Base-by-base conservation (phyloP, 169 alveolate species). In the Plasmodium chabaudi region DNA sequence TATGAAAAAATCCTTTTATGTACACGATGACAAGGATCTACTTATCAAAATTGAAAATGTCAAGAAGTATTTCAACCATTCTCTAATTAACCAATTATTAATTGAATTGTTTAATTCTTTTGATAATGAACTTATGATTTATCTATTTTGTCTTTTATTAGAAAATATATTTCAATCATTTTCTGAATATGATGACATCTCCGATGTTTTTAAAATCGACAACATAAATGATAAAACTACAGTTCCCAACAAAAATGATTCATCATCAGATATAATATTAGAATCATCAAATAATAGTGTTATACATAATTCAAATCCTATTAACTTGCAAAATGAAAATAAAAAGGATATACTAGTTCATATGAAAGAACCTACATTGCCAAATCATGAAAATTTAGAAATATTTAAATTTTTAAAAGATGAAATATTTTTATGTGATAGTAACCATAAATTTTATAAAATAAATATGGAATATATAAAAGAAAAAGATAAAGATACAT, bases 381-480 rank as follows among this genome's bases (percentile, higher is more conserved):
- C 69, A 64, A 47, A 56, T 57, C 68, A 63, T 77, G 79, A 77
- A 17, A 59, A 77, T 23, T 77, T 77, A 77, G 60, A 61, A 64
- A 63, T 77, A 47, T 77, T 77, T 57, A 65, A 77, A 9, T 77
- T 77, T 53, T 63, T 77, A 64, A 77, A 77, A 46, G 88, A 77
- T 39, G 88, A 77, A 34, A 82, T 82, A 19, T 82, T 82, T 67
- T 57, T 82, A 60, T 82, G 90, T 25, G 42, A 34, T 34, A 47
- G 47, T 17, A 44, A 70, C 9, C 68, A 82, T 17, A 65, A 82
- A 39, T 82, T 82, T 82, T 9, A 27, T 34, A 67, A 34, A 67
- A 21, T 82, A 23, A 67, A 82, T 53, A 71, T 34, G 23, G 90
- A 82, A 47, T 82, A 53, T 59, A 59, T 82, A 12, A 82, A 82